Conservation (phyloP, 2,329 filamentous ascomycete genomes). For the Clarireedia sp. region DNA sequence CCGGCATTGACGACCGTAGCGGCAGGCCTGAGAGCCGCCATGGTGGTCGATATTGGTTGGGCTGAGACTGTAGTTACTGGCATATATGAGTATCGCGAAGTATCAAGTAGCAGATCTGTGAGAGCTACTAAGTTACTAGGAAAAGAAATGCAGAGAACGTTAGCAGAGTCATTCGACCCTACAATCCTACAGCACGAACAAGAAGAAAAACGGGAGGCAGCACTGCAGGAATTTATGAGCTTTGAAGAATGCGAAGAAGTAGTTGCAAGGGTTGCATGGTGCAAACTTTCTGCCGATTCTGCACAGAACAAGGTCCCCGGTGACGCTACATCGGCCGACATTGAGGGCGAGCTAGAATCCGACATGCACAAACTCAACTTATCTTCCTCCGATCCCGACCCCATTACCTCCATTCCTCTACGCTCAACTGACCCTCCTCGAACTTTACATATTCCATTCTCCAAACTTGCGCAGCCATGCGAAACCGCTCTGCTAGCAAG, state of each 20-base stretch:
- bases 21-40: conserved; percentile 75
- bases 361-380: conserved; percentile 22
- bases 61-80: conserved; percentile 78
- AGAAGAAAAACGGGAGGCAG: conserved; percentile 7
- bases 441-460: conserved; percentile 59
- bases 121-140: conserved; percentile 68
- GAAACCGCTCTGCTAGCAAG: conserved; percentile 68
- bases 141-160: conserved; percentile 57
- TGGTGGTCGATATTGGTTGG: conserved; percentile 91
- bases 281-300: conserved; percentile 34
- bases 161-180: conserved; percentile 40
- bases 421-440: conserved; percentile 38
- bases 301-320: background rate
- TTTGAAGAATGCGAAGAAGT: conserved; percentile 82
- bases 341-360: conserved; percentile 43
- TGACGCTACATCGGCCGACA: conserved; percentile 18
- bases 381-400: conserved; percentile 13
- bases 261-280: conserved; percentile 70
- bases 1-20: conserved; percentile 67
- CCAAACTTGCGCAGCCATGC: conserved; percentile 62
- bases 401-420: conserved; percentile 35
- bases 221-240: conserved; percentile 35
- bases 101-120: conserved; percentile 60
- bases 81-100: conserved; percentile 84
- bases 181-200: conserved; percentile 20